Evolutionary conservation across 1,284 basidiomycete genomes (phyloP).

Genomic region (Boletellus sp.): DNA sequence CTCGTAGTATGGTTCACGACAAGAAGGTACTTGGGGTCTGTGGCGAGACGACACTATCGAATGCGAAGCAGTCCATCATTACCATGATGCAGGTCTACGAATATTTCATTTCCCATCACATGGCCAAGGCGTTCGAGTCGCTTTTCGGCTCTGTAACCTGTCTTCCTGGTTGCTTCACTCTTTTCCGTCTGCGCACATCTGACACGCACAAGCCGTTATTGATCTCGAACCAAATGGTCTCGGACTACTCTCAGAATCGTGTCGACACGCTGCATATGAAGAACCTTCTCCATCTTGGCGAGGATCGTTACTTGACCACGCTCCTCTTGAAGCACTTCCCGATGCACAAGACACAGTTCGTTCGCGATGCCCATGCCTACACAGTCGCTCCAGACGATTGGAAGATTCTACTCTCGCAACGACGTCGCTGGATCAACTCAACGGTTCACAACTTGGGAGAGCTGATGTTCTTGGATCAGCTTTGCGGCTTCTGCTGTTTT

Average conservation of each 20-base stretch:
- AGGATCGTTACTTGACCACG: conserved; percentile 97
- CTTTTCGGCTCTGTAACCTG: conserved; percentile 98
- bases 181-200: conserved; percentile 90
- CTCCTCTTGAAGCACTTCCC: conserved; percentile 94
- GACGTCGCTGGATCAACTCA: conserved; percentile 99
- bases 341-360: conserved; percentile 89
- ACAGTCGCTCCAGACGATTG: conserved; percentile 92
- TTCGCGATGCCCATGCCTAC: conserved; percentile 88
- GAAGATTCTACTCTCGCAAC: conserved; percentile 93
- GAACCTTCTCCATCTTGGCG: conserved; percentile 93
- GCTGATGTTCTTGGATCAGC: conserved; percentile 86
- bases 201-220: conserved; percentile 89
- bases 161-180: conserved; percentile 95
- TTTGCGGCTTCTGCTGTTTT: conserved; percentile 97
- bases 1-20: conserved; percentile 79
- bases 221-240: conserved; percentile 85
- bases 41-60: conserved; percentile 88
- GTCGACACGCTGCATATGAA: conserved; percentile 98
- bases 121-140: conserved; percentile 96
- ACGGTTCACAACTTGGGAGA: conserved; percentile 97
- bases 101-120: conserved; percentile 95
- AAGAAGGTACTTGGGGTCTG: conserved; percentile 93
- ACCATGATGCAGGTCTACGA: conserved; percentile 99
- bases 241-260: conserved; percentile 93
- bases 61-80: conserved; percentile 89